Evolutionary conservation across 1,284 basidiomycete genomes (phyloP).

Genomic region (Taiwanofungus camphoratus): DNA sequence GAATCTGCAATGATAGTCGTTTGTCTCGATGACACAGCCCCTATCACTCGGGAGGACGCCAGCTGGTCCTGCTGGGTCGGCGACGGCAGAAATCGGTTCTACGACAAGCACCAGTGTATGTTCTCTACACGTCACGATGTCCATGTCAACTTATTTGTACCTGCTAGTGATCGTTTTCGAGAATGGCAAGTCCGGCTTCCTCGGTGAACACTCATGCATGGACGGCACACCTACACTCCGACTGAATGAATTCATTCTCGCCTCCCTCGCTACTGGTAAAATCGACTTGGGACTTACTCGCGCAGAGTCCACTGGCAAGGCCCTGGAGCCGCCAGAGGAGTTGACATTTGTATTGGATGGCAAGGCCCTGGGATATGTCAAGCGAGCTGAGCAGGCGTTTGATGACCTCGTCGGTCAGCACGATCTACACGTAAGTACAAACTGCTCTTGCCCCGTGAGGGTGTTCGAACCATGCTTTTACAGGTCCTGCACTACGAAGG

Average conservation of each 20-base stretch:
- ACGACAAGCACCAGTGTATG: conserved; percentile 94
- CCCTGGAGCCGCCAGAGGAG: conserved; percentile 58
- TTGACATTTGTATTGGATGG: conserved; percentile 70
- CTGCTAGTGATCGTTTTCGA: conserved; percentile 82
- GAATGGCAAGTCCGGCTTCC: conserved; percentile 90
- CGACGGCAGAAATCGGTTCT: conserved; percentile 90
- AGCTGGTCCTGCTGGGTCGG: conserved; percentile 90
- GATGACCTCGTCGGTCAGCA: conserved; percentile 75
- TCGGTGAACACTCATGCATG: conserved; percentile 90
- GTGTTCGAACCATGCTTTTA: background rate
- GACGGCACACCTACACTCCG: conserved; percentile 95
- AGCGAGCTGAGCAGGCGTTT: conserved; percentile 60
- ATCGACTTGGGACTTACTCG: conserved; percentile 60
- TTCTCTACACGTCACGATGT: conserved; percentile 1
- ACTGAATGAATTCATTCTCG: conserved; percentile 92
- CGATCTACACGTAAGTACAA: conserved; percentile 66
- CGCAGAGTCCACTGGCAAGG: conserved; percentile 34
- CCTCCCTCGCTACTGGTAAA: conserved; percentile 73
- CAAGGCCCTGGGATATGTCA: conserved; percentile 50
- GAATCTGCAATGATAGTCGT: conserved; percentile 89
- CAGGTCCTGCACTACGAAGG: conserved; percentile 84
- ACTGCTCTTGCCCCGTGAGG: background rate
- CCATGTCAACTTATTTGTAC: conserved; percentile 6
- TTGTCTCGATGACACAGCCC: conserved; percentile 77
- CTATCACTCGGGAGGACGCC: conserved; percentile 77